Conservation (phyloP, 108 stramenopile species). For the Schizochytrium sp. region DNA sequence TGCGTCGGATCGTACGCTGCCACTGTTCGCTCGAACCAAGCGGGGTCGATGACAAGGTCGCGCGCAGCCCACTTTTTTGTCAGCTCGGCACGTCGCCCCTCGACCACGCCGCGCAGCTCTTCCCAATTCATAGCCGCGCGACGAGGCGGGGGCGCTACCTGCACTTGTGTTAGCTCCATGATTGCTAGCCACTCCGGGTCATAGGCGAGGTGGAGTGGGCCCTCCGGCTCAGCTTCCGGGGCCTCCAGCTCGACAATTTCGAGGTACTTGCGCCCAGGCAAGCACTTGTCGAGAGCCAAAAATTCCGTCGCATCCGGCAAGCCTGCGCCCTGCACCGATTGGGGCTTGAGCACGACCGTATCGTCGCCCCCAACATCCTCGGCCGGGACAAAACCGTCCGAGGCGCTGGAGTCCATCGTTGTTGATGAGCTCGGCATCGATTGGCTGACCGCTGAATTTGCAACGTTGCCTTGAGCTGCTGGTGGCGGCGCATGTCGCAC, state of each 20-base stretch:
- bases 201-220: constrained; percentile 51
- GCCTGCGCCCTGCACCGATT: constrained; percentile 34
- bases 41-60: not conserved
- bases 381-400: too few species aligned
- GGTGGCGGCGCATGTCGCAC: constrained; percentile 50
- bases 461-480: too few species aligned
- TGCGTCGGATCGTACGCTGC: constrained; percentile 47
- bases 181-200: constrained; percentile 75
- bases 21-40: constrained; percentile 20
- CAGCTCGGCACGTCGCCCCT: not conserved
- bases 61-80: not conserved
- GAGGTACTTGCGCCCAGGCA: constrained; percentile 79
- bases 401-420: too few species aligned
- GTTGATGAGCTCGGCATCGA: too few species aligned
- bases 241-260: constrained; percentile 65
- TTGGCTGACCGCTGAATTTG: too few species aligned
- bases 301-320: constrained; percentile 75
- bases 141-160: constrained; percentile 8
- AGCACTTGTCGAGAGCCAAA: constrained; percentile 91
- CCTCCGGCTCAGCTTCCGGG: constrained; percentile 10
- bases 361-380: constrained; percentile 35
- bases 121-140: not conserved
- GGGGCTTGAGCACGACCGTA: constrained; percentile 34
- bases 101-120: not conserved
- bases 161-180: constrained; percentile 60